Base-by-base conservation (phyloP, 1,284 basidiomycete genomes). In the Cronartium quercuum region DNA sequence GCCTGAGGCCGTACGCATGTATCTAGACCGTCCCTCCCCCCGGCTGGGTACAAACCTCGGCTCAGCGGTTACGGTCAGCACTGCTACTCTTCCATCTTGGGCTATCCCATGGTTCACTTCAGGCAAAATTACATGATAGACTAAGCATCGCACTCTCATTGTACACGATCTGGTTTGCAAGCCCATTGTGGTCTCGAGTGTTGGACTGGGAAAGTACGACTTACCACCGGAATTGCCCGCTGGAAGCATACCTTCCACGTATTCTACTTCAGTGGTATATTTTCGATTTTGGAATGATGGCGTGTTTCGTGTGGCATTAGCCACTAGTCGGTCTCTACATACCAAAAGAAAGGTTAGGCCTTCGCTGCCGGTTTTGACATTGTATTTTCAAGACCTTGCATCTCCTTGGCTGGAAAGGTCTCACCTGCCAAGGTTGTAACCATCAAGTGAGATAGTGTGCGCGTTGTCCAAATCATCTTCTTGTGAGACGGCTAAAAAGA, bases 21-120 rank as follows among this genome's bases (percentile, higher is more conserved):
- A 51, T 51, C 10, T 51, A 5, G 47, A 51, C 21, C 3, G 3
- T 10, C 10, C 10, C 47, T 21, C 15, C 15, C 21, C 21, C 47
- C 21, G 15, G 4, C 10, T 10, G 15, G 47, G 47, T 18, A 4
- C 15, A 13, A 12, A 51, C 47, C 47, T 3, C 21, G 47, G 47
- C 21, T 2, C 47, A 51, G 47, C 47, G 15, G 47, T 60, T 12
- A 60, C 24, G 6, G 58, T 60, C 15, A 60, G 21, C 21, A 60
- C 58, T 24, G n/a, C 58, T 60, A 60, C 58, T 35, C 24, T 60
- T 60, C 58, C 58, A 60, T 60, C 58, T 21, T 60, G 58, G 12
- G 58, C 5, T 29, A 60, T 60, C 21, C 3, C 34, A 21, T 60
- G 58, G 35, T 60, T 60, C 13, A 60, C 58, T 60, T 6, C 2